Base-by-base conservation (phyloP, 495 filamentous ascomycete genomes). In the Penicillium taxi region DNA sequence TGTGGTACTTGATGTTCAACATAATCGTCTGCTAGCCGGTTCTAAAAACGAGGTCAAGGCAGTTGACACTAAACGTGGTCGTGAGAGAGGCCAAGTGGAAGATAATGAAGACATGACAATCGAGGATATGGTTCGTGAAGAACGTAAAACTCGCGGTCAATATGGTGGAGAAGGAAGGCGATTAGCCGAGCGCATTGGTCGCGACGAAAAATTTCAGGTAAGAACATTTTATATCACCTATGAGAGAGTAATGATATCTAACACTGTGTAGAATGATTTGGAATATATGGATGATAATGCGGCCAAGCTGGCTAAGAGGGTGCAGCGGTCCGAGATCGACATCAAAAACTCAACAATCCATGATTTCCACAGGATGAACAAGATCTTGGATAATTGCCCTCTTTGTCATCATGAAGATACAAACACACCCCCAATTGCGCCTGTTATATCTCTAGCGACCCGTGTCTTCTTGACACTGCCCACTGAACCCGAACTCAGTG, bases 271-370 rank as follows among this genome's bases (percentile, higher is more conserved):
- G 73, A 82, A 93, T 48, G 85, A 95, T 52, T 70, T 96, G 34
- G 90, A 98, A 32, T 98, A 98, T 58, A 81, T 98, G 66, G 93
- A 98, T 55, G 91, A 96, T 42, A 96, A 96, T 54, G 91, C 91
- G 12, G 70, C 75, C 31, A 94, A 93, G 50, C 73, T 98, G 7
- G 86, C 90, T n/a, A 83, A 80, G 53, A 81, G 84, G 18, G 82
- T 94, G 3, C 83, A 90, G 45, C 89, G 85, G 53, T 86, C 80
- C 38, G 86, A 94, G 45, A 75, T 87, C 31, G 83, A 90, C 53
- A 76, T 98, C 47, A 91, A 83, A 56, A 95, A 89, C 53, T 73
- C 77, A 16, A 87, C 93, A 4, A 84, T 96, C 49, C 69, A 70
- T 50, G 91, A 96, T 30, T 89, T 87, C 61, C 86, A 90, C 46